Evolutionary conservation across 2,329 filamentous ascomycete genomes (phyloP).

Genomic region (Hymenoscyphus scutula): DNA sequence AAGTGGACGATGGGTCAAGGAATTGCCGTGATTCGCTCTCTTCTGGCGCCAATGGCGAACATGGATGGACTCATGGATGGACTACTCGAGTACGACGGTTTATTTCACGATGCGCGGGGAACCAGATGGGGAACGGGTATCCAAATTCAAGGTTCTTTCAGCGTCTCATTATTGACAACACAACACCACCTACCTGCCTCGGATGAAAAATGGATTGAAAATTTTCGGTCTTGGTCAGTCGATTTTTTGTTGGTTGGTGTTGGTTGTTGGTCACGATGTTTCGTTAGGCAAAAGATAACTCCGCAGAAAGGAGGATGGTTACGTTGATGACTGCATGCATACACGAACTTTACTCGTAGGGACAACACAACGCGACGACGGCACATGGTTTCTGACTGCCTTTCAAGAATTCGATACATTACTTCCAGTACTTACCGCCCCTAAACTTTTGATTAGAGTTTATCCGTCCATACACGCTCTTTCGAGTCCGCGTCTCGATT

Average conservation of each 20-base stretch:
- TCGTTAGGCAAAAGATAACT: not conserved
- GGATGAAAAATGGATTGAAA: not conserved
- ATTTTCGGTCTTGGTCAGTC: not conserved
- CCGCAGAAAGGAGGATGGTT: not conserved
- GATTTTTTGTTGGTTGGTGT: not conserved
- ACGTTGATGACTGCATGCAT: slow-evolving; percentile 7
- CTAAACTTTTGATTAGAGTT: not conserved
- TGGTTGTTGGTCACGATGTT: not conserved
- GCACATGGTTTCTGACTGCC: not conserved
- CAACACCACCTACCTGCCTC: not conserved
- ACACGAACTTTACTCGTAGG: slow-evolving; percentile 5
- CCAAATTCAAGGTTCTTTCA: not conserved
- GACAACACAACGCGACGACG: not conserved
- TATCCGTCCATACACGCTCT: slow-evolving; percentile 1
- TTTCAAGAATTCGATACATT: not conserved
- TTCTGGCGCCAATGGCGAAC: no score
- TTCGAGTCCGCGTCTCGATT: not conserved
- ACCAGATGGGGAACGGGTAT: not conserved
- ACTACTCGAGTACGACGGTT: no score
- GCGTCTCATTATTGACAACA: not conserved
- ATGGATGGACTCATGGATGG: no score
- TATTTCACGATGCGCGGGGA: not conserved
- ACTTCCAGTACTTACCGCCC: not conserved
- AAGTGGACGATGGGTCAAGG: not conserved
- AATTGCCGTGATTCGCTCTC: slow-evolving; percentile 5